Evolutionary conservation across 768 basidiomycete species (phyloP).

Genomic region (Galerina sulciceps): DNA sequence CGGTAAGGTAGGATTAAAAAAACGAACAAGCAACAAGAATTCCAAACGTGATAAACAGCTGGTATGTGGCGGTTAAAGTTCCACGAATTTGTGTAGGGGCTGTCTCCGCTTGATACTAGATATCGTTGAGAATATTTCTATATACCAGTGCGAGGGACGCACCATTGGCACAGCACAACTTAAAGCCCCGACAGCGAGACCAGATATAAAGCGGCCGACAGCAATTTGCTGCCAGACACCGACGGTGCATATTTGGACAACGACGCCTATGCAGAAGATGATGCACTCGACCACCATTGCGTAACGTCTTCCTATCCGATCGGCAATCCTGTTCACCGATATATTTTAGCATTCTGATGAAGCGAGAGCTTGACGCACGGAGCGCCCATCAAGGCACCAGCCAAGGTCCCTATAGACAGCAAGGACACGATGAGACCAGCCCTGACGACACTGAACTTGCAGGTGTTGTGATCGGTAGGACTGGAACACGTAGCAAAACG

Average conservation of each 20-base stretch:
- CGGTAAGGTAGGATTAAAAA: background rate
- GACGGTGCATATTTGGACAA: constrained; percentile 58
- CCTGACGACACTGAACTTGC: constrained; percentile 58
- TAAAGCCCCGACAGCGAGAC: constrained; percentile 70
- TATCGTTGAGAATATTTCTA: constrained; percentile 3
- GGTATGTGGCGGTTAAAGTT: constrained; percentile 63
- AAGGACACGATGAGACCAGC: constrained; percentile 73
- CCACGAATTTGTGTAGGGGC: constrained; percentile 76
- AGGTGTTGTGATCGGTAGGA: constrained; percentile 42
- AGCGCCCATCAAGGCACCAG: constrained; percentile 66
- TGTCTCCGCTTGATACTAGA: constrained; percentile 70
- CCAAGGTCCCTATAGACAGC: constrained; percentile 70
- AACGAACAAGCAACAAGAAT: constrained; percentile 66
- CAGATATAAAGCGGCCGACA: constrained; percentile 66
- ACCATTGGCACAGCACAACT: constrained; percentile 72
- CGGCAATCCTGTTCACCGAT: constrained; percentile 48
- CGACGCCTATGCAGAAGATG: constrained; percentile 62
- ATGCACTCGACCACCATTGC: constrained; percentile 68
- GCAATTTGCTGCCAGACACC: constrained; percentile 69
- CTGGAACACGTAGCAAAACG: constrained; percentile 62
- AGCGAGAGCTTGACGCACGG: constrained; percentile 41
- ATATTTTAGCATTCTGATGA: background rate
- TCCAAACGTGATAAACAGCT: constrained; percentile 72
- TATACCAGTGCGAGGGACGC: constrained; percentile 4
- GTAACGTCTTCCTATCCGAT: constrained; percentile 64